A percentile compares a stretch with the other conserved stretches of the same genome.
Conservation (phyloP, 2,329 filamentous ascomycete species). For the Scopulariopsis brevicaulis region DNA sequence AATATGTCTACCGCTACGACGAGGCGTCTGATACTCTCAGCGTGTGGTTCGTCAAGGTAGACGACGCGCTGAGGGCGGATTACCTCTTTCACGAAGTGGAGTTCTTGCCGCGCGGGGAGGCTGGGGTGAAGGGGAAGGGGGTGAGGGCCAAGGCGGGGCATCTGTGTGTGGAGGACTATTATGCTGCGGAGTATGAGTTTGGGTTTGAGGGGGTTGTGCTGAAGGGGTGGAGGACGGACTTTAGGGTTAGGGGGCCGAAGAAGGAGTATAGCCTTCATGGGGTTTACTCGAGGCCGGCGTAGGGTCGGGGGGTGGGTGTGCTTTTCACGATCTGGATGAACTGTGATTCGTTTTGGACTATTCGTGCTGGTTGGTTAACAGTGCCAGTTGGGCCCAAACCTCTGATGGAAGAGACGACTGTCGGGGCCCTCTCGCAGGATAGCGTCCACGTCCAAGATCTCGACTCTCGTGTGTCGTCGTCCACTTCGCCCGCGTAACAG, state of each 20-base stretch:
- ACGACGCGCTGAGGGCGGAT: conserved; percentile 51
- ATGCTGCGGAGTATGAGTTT: conserved; percentile 61
- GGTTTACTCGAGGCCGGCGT: conserved; percentile 28
- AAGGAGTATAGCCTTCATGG: conserved; percentile 60
- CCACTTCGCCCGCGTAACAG: too few species aligned
- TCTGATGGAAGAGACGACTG: too few species aligned
- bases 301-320: too few species aligned
- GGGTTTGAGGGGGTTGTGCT: conserved; percentile 45
- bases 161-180: conserved; percentile 60
- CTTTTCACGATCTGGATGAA: too few species aligned
- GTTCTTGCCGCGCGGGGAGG: conserved; percentile 30
- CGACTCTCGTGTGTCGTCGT: too few species aligned
- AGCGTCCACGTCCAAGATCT: too few species aligned
- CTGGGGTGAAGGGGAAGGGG: neutral
- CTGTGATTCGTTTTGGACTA: too few species aligned
- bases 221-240: conserved; percentile 46
- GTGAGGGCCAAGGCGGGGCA: conserved; percentile 51
- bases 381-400: too few species aligned
- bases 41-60: conserved; percentile 61
- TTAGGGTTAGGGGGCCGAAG: conserved; percentile 58
- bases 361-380: too few species aligned
- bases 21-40: conserved; percentile 48
- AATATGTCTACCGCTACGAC: conserved; percentile 65
- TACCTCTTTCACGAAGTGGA: conserved; percentile 68
- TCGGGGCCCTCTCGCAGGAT: too few species aligned